phyloP scores from a whole-genome alignment of 2,329 filamentous ascomycete species.

The Elsinoe fawcettii region DNA sequence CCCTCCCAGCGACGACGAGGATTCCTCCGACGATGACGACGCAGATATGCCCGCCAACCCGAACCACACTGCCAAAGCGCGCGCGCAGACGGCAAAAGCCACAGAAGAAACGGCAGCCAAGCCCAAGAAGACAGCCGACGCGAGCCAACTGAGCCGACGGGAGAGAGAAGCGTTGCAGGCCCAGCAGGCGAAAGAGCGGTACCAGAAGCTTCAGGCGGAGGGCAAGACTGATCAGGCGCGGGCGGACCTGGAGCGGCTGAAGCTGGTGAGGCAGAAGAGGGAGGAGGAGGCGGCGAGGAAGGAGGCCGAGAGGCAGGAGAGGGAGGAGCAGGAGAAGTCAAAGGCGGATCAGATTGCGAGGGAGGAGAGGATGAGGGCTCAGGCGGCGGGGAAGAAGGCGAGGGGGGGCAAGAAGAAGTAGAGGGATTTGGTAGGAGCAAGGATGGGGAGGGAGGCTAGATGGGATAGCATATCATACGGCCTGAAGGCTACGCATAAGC shows the following conservation, averaged over 20 bases:
- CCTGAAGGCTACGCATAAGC: neutral
- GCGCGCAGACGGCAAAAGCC: conserved; percentile 55
- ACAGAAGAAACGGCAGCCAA: conserved; percentile 41
- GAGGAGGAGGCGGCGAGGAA: conserved; percentile 76
- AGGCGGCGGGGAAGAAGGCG: conserved; percentile 34
- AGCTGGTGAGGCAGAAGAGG: conserved; percentile 74
- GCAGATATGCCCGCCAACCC: conserved; percentile 74
- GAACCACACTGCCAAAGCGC: conserved; percentile 65
- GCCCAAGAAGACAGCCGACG: conserved; percentile 53
- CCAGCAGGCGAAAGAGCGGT: conserved; percentile 78
- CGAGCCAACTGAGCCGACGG: conserved; percentile 50
- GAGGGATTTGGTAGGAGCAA: neutral
- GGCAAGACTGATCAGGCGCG: conserved; percentile 96
- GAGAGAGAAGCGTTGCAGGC: conserved; percentile 78
- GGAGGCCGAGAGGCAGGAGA: conserved; percentile 55
- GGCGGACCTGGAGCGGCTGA: conserved; percentile 76
- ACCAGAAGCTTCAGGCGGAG: conserved; percentile 83
- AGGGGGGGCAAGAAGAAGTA: conserved; percentile 37
- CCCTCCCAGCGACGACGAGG: conserved; percentile 58
- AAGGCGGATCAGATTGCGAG: conserved; percentile 43
- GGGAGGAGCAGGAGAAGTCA: conserved; percentile 49
- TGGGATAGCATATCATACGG: neutral
- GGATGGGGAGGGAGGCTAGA: neutral
- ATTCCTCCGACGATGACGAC: conserved; percentile 54
- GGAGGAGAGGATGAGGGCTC: conserved; percentile 39